Percentiles rank a stretch among this genome's conserved stretches.
Conservation (phyloP, 2,329 filamentous ascomycete genomes). For the Xylaria arbuscula region DNA sequence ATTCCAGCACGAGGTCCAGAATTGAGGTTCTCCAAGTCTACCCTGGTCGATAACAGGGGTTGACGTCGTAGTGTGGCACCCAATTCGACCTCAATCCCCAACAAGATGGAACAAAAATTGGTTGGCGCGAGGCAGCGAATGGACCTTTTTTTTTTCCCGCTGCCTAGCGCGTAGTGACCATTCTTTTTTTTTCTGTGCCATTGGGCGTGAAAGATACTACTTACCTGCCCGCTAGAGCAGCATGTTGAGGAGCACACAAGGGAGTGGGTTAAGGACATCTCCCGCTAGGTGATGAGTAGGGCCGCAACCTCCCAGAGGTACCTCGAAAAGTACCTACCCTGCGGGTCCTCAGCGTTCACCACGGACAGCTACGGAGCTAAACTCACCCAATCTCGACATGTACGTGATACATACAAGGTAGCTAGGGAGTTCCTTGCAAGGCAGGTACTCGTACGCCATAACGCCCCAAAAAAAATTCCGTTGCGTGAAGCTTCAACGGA, state of each 20-base stretch:
- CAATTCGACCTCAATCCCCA: conserved; percentile 58
- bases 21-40: conserved; percentile 5
- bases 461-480: conserved; percentile 28
- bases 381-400: no score
- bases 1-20: conserved; percentile 1
- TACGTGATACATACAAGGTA: no score
- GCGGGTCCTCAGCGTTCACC: no score
- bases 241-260: conserved; percentile 31
- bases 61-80: conserved; percentile 47
- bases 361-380: no score
- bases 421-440: conserved; percentile 9
- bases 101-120: conserved; percentile 50
- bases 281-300: conserved; percentile 4
- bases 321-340: neutral
- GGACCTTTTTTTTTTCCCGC: conserved; percentile 11
- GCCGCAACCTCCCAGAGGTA: neutral
- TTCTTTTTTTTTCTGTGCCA: conserved; percentile 22
- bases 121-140: conserved; percentile 44
- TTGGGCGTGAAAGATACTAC: conserved; percentile 3
- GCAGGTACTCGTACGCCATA: neutral
- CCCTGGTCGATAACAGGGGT: conserved; percentile 25
- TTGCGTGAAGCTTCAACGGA: conserved; percentile 24
- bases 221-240: conserved; percentile 16
- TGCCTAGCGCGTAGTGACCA: conserved; percentile 22
- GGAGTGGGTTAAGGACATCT: conserved; percentile 10